Base-by-base conservation (phyloP, 371 early-diverging fungal species). In the Mucor saturninus region DNA sequence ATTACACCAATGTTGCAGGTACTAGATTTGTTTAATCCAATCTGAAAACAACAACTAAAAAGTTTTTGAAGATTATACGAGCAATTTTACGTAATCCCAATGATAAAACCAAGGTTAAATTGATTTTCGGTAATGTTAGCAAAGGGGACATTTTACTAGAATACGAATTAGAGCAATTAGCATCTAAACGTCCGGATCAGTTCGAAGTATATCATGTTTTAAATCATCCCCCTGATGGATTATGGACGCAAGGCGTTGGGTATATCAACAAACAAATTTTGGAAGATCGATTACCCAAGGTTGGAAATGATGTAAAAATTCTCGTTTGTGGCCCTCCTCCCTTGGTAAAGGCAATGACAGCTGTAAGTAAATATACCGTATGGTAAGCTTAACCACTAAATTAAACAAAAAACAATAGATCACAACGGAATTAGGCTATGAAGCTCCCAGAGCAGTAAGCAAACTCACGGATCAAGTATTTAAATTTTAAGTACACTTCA, bases 1-100 rank as follows among this genome's bases (percentile, higher is more conserved):
- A 92, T 95, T 65, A 94, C 96, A 0, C 96, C 96, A 38, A 95
- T 95, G 95, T 80, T 88, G 56, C 95, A 95, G 78, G 87, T 89
- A 77, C 51, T 37, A 14, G 21, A 21, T 21, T 21, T 21, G 21
- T 21, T 21, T 21, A 0, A 21, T 21, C 21, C 21, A 21, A 21
- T 21, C 21, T 21, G 21, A 21, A 21, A 21, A 21, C 4, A 35
- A 37, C 15, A 9, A 15, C 9, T 49, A 43, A 30, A 10, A 14
- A 26, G 28, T 31, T 10, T 35, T 21, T 46, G 30, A 51, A 84
- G 87, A 85, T 93, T 59, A 83, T 91, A 53, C 80, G 85, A 55
- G 90, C 89, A 29, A 82, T 94, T 54, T 68, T 92, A 67, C 85
- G 81, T 53, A 89, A 95, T 73, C 92, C 64, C 15, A 50, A 61